Conservation (phyloP, 768 basidiomycete genomes). For the Crassisporium funariophilum region DNA sequence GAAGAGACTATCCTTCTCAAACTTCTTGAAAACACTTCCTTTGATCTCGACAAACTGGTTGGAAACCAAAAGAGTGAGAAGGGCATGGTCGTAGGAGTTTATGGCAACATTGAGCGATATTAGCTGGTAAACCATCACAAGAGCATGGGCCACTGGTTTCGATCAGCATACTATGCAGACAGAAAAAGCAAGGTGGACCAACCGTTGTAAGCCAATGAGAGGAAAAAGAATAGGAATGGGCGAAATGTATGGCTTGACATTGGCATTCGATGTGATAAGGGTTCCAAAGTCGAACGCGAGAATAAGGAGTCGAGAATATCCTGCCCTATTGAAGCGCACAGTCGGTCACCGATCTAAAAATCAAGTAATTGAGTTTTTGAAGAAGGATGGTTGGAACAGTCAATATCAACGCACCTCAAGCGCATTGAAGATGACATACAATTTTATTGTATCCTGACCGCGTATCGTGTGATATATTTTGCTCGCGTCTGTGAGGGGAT, state of each 20-base stretch:
- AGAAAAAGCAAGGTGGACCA: slow-evolving; percentile 24
- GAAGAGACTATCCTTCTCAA: slow-evolving; percentile 98
- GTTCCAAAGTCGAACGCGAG: slow-evolving; percentile 86
- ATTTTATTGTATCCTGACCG: slow-evolving; percentile 97
- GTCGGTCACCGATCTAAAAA: slow-evolving; percentile 86
- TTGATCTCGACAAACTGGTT: slow-evolving; percentile 99
- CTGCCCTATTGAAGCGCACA: slow-evolving; percentile 96
- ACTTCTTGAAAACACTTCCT: slow-evolving; percentile 98
- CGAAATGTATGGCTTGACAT: slow-evolving; percentile 69
- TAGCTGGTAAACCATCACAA: slow-evolving; percentile 96
- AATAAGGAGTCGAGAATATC: slow-evolving; percentile 97
- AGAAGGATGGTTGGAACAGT: background rate
- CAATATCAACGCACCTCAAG: slow-evolving; percentile 70
- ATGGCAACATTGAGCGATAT: slow-evolving; percentile 96
- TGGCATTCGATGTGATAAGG: slow-evolving; percentile 61
- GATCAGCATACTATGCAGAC: background rate
- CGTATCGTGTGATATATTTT: slow-evolving; percentile 98
- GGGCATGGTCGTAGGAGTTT: slow-evolving; percentile 96
- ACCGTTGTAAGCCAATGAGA: slow-evolving; percentile 87
- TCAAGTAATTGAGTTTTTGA: slow-evolving; percentile 5
- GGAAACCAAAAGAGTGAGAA: slow-evolving; percentile 90
- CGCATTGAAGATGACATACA: slow-evolving; percentile 99
- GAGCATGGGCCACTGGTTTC: slow-evolving; percentile 73
- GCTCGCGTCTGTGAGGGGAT: slow-evolving; percentile 89
- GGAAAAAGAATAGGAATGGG: slow-evolving; percentile 80